Conservation (phyloP, 1,139 yeast genomes). For the Debaryomycetaceae sp. region DNA sequence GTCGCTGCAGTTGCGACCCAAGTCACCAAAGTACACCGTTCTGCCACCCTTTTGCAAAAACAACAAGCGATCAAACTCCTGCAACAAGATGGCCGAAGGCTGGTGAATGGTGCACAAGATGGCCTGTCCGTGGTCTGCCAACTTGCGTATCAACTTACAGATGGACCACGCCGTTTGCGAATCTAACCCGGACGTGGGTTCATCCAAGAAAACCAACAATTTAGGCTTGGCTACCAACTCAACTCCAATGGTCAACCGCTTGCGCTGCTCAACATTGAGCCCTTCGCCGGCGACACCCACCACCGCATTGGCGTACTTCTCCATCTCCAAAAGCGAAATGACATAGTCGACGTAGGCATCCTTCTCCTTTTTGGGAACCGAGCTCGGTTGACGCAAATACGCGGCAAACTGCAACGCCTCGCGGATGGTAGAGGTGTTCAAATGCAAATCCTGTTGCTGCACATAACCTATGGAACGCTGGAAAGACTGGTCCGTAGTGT, state of each 20-base stretch:
- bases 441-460: constrained; percentile 78
- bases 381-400: constrained; percentile 62
- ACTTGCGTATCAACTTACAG: constrained; percentile 37
- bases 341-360: constrained; percentile 69
- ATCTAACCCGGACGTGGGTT: constrained; percentile 40
- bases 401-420: constrained; percentile 76
- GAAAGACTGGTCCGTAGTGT: constrained; percentile 64
- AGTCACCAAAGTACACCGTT: constrained; percentile 66
- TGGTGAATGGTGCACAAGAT: constrained; percentile 42
- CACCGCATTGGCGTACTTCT: constrained; percentile 69
- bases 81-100: constrained; percentile 36
- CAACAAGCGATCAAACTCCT: constrained; percentile 32
- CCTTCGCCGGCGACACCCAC: constrained; percentile 81
- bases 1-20: constrained; percentile 49
- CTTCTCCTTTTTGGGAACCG: constrained; percentile 54
- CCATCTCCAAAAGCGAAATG: constrained; percentile 68
- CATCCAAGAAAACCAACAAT: constrained; percentile 33
- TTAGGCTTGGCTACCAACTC: constrained; percentile 39
- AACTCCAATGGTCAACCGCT: constrained; percentile 31
- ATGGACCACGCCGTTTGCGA: constrained; percentile 45
- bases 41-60: constrained; percentile 46
- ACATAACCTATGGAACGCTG: constrained; percentile 47
- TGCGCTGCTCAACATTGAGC: constrained; percentile 77
- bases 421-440: constrained; percentile 72
- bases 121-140: constrained; percentile 42